phyloP scores from a whole-genome alignment of 2,329 filamentous ascomycete species.

The Colletotrichum orchidophilum region DNA sequence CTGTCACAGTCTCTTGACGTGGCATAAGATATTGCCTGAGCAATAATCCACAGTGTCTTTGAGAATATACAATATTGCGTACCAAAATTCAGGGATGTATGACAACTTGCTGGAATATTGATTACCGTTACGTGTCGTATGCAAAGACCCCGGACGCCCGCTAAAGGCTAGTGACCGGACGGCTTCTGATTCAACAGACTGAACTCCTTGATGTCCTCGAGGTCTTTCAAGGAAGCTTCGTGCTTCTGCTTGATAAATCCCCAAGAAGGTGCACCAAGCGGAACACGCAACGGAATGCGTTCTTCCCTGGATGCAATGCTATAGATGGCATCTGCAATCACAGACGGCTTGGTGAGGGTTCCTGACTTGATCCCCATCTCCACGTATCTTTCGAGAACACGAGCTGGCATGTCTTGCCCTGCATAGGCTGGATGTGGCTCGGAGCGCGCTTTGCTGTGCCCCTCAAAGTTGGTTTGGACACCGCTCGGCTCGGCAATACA shows the following conservation, averaged over 20 bases:
- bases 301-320: slow-evolving; percentile 43
- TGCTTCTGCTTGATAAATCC: slow-evolving; percentile 44
- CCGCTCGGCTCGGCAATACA: slow-evolving; percentile 53
- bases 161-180: background rate
- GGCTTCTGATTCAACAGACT: slow-evolving; percentile 34
- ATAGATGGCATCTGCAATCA: slow-evolving; percentile 49
- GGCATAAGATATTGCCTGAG: too few relatives aligned
- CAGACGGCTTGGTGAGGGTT: slow-evolving; percentile 41
- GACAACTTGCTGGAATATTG: too few relatives aligned
- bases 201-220: slow-evolving; percentile 47
- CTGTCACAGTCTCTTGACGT: too few relatives aligned
- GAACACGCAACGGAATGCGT: slow-evolving; percentile 51
- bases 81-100: too few relatives aligned
- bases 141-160: too few relatives aligned
- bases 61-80: too few relatives aligned
- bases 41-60: too few relatives aligned
- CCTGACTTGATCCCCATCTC: slow-evolving; percentile 17
- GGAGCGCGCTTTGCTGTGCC: slow-evolving; percentile 30
- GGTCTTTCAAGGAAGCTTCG: slow-evolving; percentile 41
- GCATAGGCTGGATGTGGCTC: slow-evolving; percentile 51
- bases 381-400: slow-evolving; percentile 38
- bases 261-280: slow-evolving; percentile 51
- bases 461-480: slow-evolving; percentile 47
- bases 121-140: too few relatives aligned
- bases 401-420: slow-evolving; percentile 43